Conservation (phyloP, 257 asterid genomes). For the Solanum acaule region DNA sequence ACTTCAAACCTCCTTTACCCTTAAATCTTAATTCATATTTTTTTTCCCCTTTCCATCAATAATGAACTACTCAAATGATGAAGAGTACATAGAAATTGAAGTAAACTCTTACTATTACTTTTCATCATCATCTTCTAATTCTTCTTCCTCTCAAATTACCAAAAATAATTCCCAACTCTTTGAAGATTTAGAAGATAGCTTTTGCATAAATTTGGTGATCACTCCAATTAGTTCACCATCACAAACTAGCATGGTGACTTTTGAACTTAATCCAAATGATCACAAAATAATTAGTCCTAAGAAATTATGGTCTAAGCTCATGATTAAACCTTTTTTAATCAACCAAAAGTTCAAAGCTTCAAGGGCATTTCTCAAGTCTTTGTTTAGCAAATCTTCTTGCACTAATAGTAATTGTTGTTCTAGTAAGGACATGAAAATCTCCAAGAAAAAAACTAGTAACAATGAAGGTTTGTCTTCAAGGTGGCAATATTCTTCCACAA, state of each 20-base stretch:
- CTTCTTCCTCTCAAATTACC: conserved; percentile 39
- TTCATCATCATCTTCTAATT: neutral
- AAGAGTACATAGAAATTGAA: conserved; percentile 44
- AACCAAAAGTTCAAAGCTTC: conserved; percentile 7
- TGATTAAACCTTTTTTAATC: neutral
- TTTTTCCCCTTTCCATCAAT: neutral
- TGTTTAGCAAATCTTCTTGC: conserved; percentile 10
- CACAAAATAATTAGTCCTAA: neutral
- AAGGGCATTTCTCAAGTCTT: neutral
- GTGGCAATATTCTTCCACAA: neutral
- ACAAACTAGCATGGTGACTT: conserved; percentile 36
- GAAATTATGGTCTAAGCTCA: conserved; percentile 15
- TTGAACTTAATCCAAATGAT: conserved; percentile 34
- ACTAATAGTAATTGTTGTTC: neutral
- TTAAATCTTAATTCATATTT: neutral
- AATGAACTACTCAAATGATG: conserved; percentile 15
- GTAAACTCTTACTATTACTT: conserved; percentile 10
- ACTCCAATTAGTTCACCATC: conserved; percentile 22
- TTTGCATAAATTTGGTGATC: conserved; percentile 11
- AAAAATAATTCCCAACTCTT: conserved; percentile 13
- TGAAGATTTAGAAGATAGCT: neutral
- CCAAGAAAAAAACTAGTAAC: neutral
- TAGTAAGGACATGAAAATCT: neutral
- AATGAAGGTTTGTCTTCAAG: neutral
- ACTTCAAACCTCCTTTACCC: conserved; percentile 2